Evolutionary conservation across 1,139 yeast species (phyloP), one percentile per base, ranked within the genome.

Genomic region (Candida tunisiensis): DNA sequence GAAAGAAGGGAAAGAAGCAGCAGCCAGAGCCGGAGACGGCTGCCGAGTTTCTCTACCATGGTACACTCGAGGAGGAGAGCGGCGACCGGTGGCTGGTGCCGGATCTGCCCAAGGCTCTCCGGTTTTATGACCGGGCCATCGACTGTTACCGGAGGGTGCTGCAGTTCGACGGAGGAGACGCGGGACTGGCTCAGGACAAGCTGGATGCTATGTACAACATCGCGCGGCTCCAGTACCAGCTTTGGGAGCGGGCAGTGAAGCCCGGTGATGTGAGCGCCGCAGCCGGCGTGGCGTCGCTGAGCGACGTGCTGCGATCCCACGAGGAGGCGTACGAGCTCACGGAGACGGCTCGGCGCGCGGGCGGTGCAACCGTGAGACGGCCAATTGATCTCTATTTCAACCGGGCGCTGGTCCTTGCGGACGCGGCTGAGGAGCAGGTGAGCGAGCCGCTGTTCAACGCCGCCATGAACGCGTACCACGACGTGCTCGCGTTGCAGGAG

Each of bases 11-110:
- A 9, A 27, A 28, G 20, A 27, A 24, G 18, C 33, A 34, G 25
- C 26, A 29, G 29, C 25, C 31, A 9, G 33, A 25, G 19, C 36
- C 32, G 15, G 30, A 25, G 20, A 41, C 45, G 8, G 39, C 42
- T 4, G 37, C 31, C 23, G 49, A 44, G 16, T 40, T 33, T 28
- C 31, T 42, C 14, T 45, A 41, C 12, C 34, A 34, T 5, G 50
- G 49, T 3, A 38, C 38, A 4, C 38, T 35, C 7, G 44, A 40
- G 25, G 51, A 44, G 21, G 51, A 42, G 24, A 37, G 37, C 21
- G 51, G 49, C 10, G 49, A 44, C 29, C 38, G 51, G 21, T 45
- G 51, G 51, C 32, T 42, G 15, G 35, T 33, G n/a, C 42, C 44
- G 3, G 51, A 45, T 31, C 31, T 36, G n/a, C 38, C 47, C 20